Evolutionary conservation across 2,329 filamentous ascomycete species (phyloP).

Genomic region (Penicillium sp.): DNA sequence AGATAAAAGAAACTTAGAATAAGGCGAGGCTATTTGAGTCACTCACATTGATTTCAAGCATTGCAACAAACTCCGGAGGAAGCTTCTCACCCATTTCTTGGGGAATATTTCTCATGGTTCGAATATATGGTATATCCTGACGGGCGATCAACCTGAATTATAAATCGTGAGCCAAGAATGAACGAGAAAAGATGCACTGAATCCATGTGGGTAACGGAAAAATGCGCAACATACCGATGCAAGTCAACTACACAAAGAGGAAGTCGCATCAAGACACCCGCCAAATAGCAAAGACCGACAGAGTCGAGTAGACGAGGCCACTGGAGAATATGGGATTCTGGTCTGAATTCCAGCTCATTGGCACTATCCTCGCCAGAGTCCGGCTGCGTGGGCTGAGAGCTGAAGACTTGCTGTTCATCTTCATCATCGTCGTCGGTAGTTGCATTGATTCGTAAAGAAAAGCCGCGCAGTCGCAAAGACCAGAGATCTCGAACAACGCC

Average conservation of each 20-base stretch:
- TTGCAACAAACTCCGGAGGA: conserved; percentile 44
- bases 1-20: neutral
- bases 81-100: conserved; percentile 50
- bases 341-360: conserved; percentile 37
- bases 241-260: conserved; percentile 78
- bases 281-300: conserved; percentile 79
- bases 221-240: conserved; percentile 44
- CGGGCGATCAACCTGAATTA: conserved; percentile 55
- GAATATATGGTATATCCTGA: conserved; percentile 74
- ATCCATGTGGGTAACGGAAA: neutral
- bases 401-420: conserved; percentile 58
- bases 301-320: conserved; percentile 74
- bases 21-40: neutral
- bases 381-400: conserved; percentile 59
- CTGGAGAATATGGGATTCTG: conserved; percentile 38
- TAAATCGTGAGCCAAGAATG: conserved; percentile 3
- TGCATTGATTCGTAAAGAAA: conserved; percentile 54
- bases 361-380: conserved; percentile 42
- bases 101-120: conserved; percentile 57
- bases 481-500: conserved; percentile 80
- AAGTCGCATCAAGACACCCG: conserved; percentile 72
- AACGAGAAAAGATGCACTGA: neutral
- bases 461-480: conserved; percentile 70
- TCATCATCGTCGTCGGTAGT: conserved; percentile 36
- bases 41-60: conserved; percentile 46